Conservation (phyloP, 108 stramenopile species). For the Conticribra weissflogii region DNA sequence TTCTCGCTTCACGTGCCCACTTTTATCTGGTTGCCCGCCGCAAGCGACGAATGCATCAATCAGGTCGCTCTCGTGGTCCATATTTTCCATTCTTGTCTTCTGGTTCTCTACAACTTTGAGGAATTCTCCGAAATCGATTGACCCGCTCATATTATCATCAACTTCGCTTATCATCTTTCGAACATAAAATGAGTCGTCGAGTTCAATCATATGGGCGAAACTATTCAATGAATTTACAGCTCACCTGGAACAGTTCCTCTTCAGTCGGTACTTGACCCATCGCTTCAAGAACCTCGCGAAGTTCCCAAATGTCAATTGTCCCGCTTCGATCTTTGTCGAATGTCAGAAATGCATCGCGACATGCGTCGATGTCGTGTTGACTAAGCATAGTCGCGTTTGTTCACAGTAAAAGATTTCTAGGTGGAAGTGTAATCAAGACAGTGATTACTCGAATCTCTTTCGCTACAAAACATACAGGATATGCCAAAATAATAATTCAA, state of each 20-base stretch:
- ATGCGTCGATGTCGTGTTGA: slow-evolving; percentile 59
- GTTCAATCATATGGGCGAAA: too few species aligned
- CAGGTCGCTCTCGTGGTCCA: slow-evolving; percentile 88
- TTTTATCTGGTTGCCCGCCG: slow-evolving; percentile 74
- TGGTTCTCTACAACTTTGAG: slow-evolving; percentile 92
- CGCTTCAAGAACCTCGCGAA: slow-evolving; percentile 83
- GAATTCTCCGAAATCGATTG: slow-evolving; percentile 92
- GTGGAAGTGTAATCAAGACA: too few species aligned
- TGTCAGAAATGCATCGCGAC: slow-evolving; percentile 87
- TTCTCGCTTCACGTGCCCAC: slow-evolving; percentile 64
- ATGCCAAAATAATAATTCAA: too few species aligned
- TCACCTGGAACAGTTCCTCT: slow-evolving; percentile 91
- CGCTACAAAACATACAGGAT: too few species aligned
- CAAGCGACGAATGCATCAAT: slow-evolving; percentile 94
- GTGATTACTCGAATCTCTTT: too few species aligned
- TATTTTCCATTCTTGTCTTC: slow-evolving; percentile 82
- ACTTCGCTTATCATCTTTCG: slow-evolving; percentile 71
- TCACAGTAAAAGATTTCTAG: too few species aligned
- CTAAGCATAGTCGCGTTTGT: too few species aligned
- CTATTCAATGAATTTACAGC: too few species aligned
- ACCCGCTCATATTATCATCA: slow-evolving; percentile 89
- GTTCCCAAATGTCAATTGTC: slow-evolving; percentile 91
- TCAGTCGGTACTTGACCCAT: slow-evolving; percentile 94
- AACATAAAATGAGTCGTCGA: too few species aligned
- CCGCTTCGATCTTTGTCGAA: slow-evolving; percentile 89